Evolutionary conservation across 495 filamentous ascomycete species (phyloP).

Genomic region (Daldinia loculata): DNA sequence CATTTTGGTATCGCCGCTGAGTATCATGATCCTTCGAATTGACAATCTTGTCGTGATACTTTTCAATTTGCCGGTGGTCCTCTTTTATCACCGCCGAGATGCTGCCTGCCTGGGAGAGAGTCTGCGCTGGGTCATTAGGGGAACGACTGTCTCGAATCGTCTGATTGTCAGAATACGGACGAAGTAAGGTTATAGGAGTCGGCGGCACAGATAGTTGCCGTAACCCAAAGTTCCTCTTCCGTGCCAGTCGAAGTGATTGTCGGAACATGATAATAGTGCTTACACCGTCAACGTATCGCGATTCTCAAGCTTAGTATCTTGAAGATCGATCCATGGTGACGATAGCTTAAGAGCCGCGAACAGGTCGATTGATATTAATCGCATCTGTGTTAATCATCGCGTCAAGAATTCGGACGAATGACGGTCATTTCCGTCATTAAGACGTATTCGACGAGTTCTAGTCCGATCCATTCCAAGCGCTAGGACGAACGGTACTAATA

Average conservation of each 20-base stretch:
- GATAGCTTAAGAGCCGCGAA: background rate
- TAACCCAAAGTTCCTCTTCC: background rate
- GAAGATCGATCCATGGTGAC: background rate
- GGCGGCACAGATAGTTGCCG: background rate
- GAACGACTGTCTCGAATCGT: background rate
- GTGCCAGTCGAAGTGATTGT: constrained; percentile 9
- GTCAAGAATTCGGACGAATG: constrained; percentile 22
- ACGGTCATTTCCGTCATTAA: constrained; percentile 24
- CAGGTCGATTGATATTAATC: constrained; percentile 7
- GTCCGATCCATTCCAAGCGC: constrained; percentile 5
- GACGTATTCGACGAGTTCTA: constrained; percentile 28
- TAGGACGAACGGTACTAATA: constrained; percentile 16
- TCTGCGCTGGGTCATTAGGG: constrained; percentile 2
- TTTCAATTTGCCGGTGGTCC: constrained; percentile 71
- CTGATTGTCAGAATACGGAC: constrained; percentile 19
- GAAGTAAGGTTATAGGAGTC: background rate
- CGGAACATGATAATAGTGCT: constrained; percentile 20
- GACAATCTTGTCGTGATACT: constrained; percentile 66
- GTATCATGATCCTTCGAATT: constrained; percentile 57
- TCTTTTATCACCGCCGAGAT: constrained; percentile 55
- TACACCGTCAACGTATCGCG: background rate
- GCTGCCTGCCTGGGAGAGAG: constrained; percentile 9
- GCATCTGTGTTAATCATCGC: constrained; percentile 11
- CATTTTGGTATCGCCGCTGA: constrained; percentile 66
- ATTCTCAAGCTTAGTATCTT: background rate